Percentiles rank a stretch among this genome's conserved stretches.
phyloP scores from a whole-genome alignment of 345 rosid species.

The Gossypium thurberi region DNA sequence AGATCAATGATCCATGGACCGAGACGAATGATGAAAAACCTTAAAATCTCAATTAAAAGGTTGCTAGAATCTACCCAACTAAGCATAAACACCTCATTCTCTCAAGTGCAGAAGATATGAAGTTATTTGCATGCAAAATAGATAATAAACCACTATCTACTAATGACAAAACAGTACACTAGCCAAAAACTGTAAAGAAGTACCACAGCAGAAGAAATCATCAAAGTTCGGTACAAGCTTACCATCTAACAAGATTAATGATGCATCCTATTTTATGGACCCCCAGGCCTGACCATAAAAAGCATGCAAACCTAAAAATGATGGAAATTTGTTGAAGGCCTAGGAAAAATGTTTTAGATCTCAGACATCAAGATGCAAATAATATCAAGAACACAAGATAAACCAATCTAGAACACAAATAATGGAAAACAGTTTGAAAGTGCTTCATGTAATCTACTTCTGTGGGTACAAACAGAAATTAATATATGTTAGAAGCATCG shows the following conservation, averaged over 20 bases:
- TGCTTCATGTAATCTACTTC: too few relatives aligned
- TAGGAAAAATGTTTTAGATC: background rate
- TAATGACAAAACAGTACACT: background rate
- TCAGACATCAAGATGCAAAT: background rate
- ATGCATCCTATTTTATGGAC: background rate
- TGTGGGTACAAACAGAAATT: background rate
- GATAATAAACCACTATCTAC: background rate
- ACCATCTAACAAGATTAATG: background rate
- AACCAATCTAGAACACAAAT: background rate
- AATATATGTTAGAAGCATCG: background rate
- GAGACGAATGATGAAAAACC: background rate
- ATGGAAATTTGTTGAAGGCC: background rate
- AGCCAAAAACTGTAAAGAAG: background rate
- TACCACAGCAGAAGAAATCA: background rate
- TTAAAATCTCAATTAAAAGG: background rate
- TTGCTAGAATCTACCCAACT: background rate
- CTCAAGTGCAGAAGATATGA: background rate
- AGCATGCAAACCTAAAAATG: background rate
- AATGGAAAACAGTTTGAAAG: background rate
- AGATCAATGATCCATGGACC: background rate
- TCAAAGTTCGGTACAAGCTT: background rate
- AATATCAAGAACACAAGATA: background rate
- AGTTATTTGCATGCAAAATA: background rate
- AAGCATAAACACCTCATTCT: constrained; percentile 1
- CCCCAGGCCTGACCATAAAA: background rate